Conservation (phyloP, 148 eudicot species). For the Cornus kousa region DNA sequence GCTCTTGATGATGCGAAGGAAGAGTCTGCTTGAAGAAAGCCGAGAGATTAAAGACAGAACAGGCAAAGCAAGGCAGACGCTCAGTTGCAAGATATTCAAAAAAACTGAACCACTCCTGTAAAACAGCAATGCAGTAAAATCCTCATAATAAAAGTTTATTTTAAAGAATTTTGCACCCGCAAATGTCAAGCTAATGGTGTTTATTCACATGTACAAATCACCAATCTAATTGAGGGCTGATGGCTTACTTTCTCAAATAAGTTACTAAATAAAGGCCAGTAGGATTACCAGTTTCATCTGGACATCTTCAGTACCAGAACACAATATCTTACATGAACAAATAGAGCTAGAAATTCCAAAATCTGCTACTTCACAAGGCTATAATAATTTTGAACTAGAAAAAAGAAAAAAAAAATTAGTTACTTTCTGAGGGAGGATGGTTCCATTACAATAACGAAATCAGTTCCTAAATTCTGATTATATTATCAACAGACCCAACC, state of each 20-base stretch:
- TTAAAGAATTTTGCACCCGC: background rate
- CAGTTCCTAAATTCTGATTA: constrained; percentile 4
- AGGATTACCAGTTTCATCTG: background rate
- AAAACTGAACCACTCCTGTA: constrained; percentile 3
- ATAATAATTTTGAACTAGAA: background rate
- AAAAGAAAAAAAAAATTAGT: background rate
- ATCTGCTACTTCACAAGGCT: background rate
- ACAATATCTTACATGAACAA: background rate
- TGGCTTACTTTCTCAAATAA: background rate
- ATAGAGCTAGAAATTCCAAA: background rate
- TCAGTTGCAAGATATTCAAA: background rate
- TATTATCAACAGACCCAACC: constrained; percentile 7
- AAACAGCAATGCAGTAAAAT: background rate
- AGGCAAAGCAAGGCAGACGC: background rate
- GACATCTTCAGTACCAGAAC: background rate
- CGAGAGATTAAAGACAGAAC: constrained; percentile 1
- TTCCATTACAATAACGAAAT: background rate
- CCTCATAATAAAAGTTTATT: background rate
- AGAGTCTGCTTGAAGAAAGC: constrained; percentile 2
- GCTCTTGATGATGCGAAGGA: constrained; percentile 35
- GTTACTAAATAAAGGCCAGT: background rate
- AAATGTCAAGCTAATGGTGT: background rate
- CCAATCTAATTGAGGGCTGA: background rate
- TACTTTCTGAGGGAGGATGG: constrained; percentile 19
- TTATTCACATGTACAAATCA: background rate